A percentile compares a stretch with the other conserved stretches of the same genome.
Evolutionary conservation across 495 filamentous ascomycete species (phyloP).

Genomic region (Mytilinidion resinicola): DNA sequence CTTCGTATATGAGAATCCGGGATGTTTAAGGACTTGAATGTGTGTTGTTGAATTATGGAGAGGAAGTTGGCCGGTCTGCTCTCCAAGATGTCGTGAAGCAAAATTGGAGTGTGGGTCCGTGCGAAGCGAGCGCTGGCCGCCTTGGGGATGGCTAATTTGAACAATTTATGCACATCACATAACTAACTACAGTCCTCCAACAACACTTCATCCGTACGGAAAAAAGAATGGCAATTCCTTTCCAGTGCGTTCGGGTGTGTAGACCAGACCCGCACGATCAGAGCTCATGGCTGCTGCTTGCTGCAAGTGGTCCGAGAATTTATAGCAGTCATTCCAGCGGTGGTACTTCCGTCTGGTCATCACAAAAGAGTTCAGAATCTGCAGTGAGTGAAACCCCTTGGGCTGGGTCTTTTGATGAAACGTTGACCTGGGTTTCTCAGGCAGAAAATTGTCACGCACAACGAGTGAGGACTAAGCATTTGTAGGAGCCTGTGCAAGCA

Average conservation of each 20-base stretch:
- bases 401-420: neutral
- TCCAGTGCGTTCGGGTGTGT: conserved; percentile 48
- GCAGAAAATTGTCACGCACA: conserved; percentile 3
- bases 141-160: neutral
- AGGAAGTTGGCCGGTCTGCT: neutral
- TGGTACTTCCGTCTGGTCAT: conserved; percentile 30
- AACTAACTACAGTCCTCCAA: neutral
- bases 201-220: neutral
- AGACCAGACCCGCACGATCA: conserved; percentile 28
- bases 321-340: conserved; percentile 50
- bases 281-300: conserved; percentile 44
- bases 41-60: conserved; percentile 8
- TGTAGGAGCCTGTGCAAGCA: conserved; percentile 19
- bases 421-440: neutral
- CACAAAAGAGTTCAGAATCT: neutral
- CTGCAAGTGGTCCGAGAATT: conserved; percentile 50
- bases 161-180: neutral
- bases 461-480: conserved; percentile 6
- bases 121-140: conserved; percentile 3
- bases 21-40: conserved; percentile 34
- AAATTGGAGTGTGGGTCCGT: neutral
- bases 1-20: conserved; percentile 46
- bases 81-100: neutral
- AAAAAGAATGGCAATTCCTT: conserved; percentile 37
- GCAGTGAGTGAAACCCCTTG: conserved; percentile 6